Conservation (phyloP, 352 stramenopile species). For the Globisporangium solare region DNA sequence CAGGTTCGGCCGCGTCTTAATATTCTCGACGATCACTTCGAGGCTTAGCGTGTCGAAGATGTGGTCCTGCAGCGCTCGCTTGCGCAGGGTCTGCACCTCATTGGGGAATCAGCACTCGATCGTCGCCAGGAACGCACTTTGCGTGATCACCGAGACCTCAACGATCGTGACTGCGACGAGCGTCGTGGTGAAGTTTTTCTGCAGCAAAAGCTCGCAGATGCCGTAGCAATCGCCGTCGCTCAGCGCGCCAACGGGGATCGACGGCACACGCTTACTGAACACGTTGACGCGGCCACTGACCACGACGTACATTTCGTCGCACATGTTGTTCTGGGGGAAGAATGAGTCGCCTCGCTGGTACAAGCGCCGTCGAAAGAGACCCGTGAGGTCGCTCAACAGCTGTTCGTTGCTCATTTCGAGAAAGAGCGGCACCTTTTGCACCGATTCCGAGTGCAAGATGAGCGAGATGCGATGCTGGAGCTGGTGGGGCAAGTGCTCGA, state of each 20-base stretch:
- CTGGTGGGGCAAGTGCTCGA: constrained; percentile 48
- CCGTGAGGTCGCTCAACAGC: constrained; percentile 60
- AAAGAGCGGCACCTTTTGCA: constrained; percentile 60
- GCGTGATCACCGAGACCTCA: constrained; percentile 49
- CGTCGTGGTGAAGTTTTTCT: constrained; percentile 44
- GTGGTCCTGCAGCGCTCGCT: constrained; percentile 39
- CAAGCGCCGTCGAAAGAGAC: constrained; percentile 53
- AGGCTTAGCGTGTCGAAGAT: constrained; percentile 41
- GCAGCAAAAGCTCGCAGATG: constrained; percentile 56
- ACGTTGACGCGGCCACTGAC: constrained; percentile 57
- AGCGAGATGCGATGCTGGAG: constrained; percentile 66
- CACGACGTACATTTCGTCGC: constrained; percentile 69
- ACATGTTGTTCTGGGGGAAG: constrained; percentile 52
- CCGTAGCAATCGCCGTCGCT: constrained; percentile 57
- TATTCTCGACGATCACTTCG: constrained; percentile 48
- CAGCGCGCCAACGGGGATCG: constrained; percentile 45
- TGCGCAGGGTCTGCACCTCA: constrained; percentile 32
- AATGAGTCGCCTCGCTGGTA: constrained; percentile 67
- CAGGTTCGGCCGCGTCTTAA: constrained; percentile 31
- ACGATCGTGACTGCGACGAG: constrained; percentile 49
- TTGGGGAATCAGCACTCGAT: constrained; percentile 46
- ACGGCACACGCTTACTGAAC: constrained; percentile 32
- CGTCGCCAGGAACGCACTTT: constrained; percentile 32
- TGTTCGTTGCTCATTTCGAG: constrained; percentile 46
- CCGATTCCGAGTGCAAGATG: constrained; percentile 62